Evolutionary conservation across 768 basidiomycete species (phyloP).

Genomic region (Mycena filopes): DNA sequence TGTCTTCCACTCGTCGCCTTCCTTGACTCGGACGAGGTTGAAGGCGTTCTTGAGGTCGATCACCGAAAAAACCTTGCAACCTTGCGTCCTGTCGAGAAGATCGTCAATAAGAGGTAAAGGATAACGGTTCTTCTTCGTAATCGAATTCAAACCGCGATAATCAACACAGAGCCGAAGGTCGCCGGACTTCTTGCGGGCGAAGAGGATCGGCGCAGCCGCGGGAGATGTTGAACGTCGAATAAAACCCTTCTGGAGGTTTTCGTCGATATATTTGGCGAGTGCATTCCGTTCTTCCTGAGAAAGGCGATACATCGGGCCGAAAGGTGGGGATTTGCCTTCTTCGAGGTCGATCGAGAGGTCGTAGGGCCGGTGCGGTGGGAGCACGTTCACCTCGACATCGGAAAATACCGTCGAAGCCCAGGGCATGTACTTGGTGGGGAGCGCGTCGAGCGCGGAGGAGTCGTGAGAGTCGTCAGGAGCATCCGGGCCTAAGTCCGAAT

Average conservation of each 20-base stretch:
- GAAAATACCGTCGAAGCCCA: too few species aligned
- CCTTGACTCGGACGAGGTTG: too few species aligned
- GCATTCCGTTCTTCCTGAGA: conserved; percentile 44
- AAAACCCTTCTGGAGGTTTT: conserved; percentile 48
- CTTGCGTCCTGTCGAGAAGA: conserved; percentile 43
- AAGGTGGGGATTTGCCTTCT: conserved; percentile 39
- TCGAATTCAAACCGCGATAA: conserved; percentile 45
- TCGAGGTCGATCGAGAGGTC: conserved; percentile 46
- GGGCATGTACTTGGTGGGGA: too few species aligned
- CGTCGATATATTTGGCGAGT: conserved; percentile 47
- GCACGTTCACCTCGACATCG: conserved; percentile 34
- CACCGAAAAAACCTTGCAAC: too few species aligned
- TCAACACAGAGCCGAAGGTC: conserved; percentile 45
- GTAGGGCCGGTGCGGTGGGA: conserved; percentile 43
- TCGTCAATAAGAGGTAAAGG: conserved; percentile 44
- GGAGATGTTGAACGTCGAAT: conserved; percentile 47
- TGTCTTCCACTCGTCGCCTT: too few species aligned
- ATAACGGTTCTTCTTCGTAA: conserved; percentile 37
- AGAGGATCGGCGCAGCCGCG: conserved; percentile 45
- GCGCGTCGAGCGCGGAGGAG: too few species aligned
- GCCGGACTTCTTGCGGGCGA: conserved; percentile 47
- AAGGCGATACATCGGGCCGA: conserved; percentile 45
- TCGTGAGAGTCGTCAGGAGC: too few species aligned
- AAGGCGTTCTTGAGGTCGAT: too few species aligned
- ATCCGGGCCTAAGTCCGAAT: too few species aligned